phyloP scores from a whole-genome alignment of 1,284 basidiomycete genomes.

The Xanthoconium separans region DNA sequence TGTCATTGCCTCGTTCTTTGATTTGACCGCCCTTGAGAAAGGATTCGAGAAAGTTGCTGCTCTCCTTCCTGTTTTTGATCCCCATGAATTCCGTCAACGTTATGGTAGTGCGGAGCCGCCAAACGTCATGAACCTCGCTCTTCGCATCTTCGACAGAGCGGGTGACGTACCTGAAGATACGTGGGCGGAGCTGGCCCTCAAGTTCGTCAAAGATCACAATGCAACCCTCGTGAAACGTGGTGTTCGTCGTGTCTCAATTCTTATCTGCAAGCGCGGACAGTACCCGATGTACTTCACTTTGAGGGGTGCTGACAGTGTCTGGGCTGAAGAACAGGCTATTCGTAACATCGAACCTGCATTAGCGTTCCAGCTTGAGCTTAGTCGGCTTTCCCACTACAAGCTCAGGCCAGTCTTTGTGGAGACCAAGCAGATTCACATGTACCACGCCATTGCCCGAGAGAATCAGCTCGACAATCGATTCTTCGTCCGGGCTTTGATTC shows the following conservation, averaged over 20 bases:
- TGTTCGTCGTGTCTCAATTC: constrained; percentile 88
- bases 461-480: constrained; percentile 97
- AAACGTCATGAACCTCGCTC: constrained; percentile 92
- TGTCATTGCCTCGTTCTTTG: constrained; percentile 86
- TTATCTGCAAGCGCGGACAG: constrained; percentile 88
- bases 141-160: constrained; percentile 78
- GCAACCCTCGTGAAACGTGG: constrained; percentile 70
- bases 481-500: constrained; percentile 96
- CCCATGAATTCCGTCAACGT: constrained; percentile 68
- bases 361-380: constrained; percentile 97
- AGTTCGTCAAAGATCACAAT: constrained; percentile 74
- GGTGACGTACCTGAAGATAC: constrained; percentile 78
- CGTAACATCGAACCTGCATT: constrained; percentile 98
- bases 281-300: constrained; percentile 97
- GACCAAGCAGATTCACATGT: constrained; percentile 95
- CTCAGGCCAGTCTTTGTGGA: constrained; percentile 92
- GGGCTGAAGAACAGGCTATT: constrained; percentile 95
- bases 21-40: constrained; percentile 65
- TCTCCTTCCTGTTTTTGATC: constrained; percentile 71
- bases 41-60: constrained; percentile 75
- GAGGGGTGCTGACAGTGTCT: constrained; percentile 71
- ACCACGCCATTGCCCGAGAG: constrained; percentile 92
- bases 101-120: constrained; percentile 75
- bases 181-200: constrained; percentile 75
- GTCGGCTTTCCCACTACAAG: constrained; percentile 95